Evolutionary conservation across 805 yeast species (phyloP).

Genomic region (Candida golubevii): DNA sequence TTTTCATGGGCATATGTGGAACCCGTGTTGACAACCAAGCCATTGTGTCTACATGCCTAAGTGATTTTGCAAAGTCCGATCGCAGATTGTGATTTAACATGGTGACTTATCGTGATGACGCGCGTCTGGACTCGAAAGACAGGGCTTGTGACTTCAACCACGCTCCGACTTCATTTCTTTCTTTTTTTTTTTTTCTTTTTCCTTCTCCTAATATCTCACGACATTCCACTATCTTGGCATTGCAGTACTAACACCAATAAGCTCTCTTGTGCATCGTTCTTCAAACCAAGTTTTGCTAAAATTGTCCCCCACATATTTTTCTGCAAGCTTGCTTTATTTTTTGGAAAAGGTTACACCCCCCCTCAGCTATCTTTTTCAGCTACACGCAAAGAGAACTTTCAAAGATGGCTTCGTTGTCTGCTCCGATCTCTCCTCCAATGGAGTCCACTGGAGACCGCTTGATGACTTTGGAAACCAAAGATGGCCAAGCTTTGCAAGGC

Average conservation of each 20-base stretch:
- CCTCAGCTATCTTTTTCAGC: neutral
- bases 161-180: neutral
- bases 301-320: conserved; percentile 7
- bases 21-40: neutral
- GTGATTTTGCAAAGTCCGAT: no score
- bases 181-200: neutral
- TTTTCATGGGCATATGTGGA: neutral
- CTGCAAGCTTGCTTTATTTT: conserved; percentile 8
- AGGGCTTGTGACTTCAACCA: neutral
- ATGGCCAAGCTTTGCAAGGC: conserved; percentile 85
- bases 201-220: neutral
- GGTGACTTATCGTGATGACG: neutral
- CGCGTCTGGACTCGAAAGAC: neutral
- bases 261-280: conserved; percentile 8
- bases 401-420: conserved; percentile 48
- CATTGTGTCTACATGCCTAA: neutral
- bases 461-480: conserved; percentile 83
- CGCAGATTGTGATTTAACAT: neutral
- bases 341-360: neutral
- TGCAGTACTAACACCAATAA: conserved; percentile 10
- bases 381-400: conserved; percentile 7
- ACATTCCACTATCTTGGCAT: conserved; percentile 3
- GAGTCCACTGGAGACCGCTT: conserved; percentile 76
- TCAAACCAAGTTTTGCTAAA: conserved; percentile 7
- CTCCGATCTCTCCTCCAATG: conserved; percentile 89